Evolutionary conservation across 1,284 basidiomycete genomes (phyloP).

Genomic region (Phellinidium pouzarii): DNA sequence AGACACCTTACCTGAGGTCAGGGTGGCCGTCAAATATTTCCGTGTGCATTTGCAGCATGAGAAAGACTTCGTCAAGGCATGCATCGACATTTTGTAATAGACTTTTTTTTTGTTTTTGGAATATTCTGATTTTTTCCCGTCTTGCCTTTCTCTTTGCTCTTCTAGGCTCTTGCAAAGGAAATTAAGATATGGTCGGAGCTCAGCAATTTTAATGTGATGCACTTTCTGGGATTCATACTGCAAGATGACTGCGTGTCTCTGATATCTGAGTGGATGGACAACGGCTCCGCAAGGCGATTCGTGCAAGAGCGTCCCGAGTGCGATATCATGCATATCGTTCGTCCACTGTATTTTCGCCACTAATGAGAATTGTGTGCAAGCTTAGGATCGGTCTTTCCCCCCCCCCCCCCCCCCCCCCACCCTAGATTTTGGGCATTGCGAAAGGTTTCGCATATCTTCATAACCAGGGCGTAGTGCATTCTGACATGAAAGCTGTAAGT

Average conservation of each 20-base stretch:
- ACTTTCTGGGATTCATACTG: neutral
- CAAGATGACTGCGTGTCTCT: neutral
- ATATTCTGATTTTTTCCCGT: too few relatives aligned
- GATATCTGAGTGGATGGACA: neutral
- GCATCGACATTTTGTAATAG: neutral
- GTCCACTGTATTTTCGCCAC: neutral
- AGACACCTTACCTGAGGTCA: neutral
- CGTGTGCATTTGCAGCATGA: neutral
- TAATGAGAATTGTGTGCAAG: too few relatives aligned
- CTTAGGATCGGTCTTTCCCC: too few relatives aligned
- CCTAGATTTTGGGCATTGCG: constrained; percentile 8
- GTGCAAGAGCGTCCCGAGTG: neutral
- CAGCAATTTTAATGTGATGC: neutral
- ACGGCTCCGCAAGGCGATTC: neutral
- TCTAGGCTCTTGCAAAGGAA: constrained; percentile 1
- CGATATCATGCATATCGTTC: neutral
- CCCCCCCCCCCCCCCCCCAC: too few relatives aligned
- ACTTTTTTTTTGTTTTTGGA: too few relatives aligned
- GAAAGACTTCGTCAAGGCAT: neutral
- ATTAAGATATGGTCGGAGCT: constrained; percentile 4
- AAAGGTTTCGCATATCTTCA: constrained; percentile 2
- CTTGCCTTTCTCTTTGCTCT: too few relatives aligned
- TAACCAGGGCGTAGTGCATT: constrained; percentile 1
- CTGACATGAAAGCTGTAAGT: constrained; percentile 8
- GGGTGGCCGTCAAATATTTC: neutral